phyloP scores from a whole-genome alignment of 2,329 filamentous ascomycete species.

The Aureobasidium pullulans region DNA sequence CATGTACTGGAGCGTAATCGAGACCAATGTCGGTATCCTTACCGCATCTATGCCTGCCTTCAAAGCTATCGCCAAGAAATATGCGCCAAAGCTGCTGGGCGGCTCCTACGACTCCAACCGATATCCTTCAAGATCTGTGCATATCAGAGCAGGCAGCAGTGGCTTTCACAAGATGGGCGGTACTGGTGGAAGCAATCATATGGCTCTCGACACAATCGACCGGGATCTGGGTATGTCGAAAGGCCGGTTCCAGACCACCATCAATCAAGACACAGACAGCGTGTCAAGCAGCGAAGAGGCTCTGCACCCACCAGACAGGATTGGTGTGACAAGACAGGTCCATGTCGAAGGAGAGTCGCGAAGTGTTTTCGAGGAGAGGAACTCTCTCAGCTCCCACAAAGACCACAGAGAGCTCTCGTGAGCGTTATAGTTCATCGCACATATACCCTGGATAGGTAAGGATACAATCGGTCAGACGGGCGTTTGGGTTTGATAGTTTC shows the following conservation, averaged over 20 bases:
- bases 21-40: slow-evolving; percentile 31
- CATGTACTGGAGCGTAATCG: slow-evolving; percentile 28
- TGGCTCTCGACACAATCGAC: slow-evolving; percentile 3
- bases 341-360: slow-evolving; percentile 8
- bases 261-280: background rate
- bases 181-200: background rate
- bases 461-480: background rate
- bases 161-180: slow-evolving; percentile 1
- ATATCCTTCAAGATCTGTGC: background rate
- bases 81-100: slow-evolving; percentile 28
- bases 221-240: slow-evolving; percentile 6
- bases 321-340: background rate
- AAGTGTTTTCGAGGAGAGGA: background rate
- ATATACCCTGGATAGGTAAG: background rate
- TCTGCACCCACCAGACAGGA: slow-evolving; percentile 1
- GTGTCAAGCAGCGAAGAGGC: background rate
- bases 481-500: background rate
- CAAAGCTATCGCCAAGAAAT: slow-evolving; percentile 29
- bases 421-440: background rate
- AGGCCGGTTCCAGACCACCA: background rate
- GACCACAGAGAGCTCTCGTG: slow-evolving; percentile 3
- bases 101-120: background rate
- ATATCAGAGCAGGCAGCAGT: background rate
- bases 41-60: slow-evolving; percentile 31
- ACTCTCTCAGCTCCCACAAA: background rate